Base-by-base conservation (phyloP, 2,329 filamentous ascomycete genomes). In the Lasiodiplodia sp. region DNA sequence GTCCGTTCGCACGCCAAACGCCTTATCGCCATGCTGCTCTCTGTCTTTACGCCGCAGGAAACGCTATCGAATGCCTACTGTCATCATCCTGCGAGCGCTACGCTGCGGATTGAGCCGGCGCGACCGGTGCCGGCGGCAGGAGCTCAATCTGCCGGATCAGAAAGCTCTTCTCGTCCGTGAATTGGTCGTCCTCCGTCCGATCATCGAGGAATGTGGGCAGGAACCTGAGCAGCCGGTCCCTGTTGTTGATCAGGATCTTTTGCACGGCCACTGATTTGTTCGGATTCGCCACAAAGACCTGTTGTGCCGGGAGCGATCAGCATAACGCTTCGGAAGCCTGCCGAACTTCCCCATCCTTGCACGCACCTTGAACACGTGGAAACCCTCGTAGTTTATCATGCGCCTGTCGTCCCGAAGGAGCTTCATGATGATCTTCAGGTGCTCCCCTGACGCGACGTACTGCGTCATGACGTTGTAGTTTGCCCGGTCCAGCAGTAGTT, bases 301-400 rank as follows among this genome's bases (percentile, higher is more conserved):
- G 72, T 37, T 12, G 18, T 31, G 58, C 18, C 31, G 31, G 31
- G 31, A 38, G 21, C 37, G 47, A 47, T 67, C 64, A 64, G 55
- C 55, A 37, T 64, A 23, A 56, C 63, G 51, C 51, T 52, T 28
- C 60, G 60, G 47, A 52, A 64, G 47, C 31, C 60, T 47, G 60
- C 60, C 60, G 60, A 64, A 10, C 23, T 64, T 53, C 31, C 66
- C 66, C 56, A 55, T 55, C 66, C 53, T 53, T 63, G 55, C 37
- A 70, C 73, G 65, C 70, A 89, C 87, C 85, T 99, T 99, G 87
- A 99, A 99, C 52, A 99, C 95, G 79, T 99, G 96, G 79, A 99
- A 99, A 8, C 94, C 96, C 80, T 99, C 96, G 79, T 99, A 99
- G 81, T 98, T 96, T 71, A 99, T 96, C 94, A 99, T 99, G 81